Evolutionary conservation across 164 flowering plant genomes (phyloP), one percentile per base, ranked within the genome.

Genomic region (Berberis vulgaris): DNA sequence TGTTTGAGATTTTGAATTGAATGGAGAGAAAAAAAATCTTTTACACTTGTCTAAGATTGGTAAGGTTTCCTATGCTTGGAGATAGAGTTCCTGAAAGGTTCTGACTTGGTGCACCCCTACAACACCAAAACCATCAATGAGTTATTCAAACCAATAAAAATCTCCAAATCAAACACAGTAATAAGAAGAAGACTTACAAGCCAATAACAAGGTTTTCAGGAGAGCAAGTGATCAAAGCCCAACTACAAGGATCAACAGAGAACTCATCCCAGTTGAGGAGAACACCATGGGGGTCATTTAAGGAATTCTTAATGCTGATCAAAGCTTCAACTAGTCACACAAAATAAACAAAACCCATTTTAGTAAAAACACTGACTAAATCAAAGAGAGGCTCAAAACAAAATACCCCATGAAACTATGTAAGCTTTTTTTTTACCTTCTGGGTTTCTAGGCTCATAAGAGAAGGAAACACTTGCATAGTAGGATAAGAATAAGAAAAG

Each of bases 181-280:
- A 13, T 13, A 4, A 64, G 49, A 59, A 55, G 46, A 70, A 12
- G 60, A 82, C 87, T 78, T 67, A 94, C 99, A 94, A 62, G 67
- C 83, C 91, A 64, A 80, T 70, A 52, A 94, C 99, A 43, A 85
- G 83, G 69, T 89, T 88, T 10, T 87, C 91, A 62, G 85, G 45
- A 5, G 96, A 87, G 61, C 99, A 94, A 76, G 96, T 91, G 74
- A 94, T 81, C 96, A 88, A 83, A 49, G 92, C 78, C 97, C 97
- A 94, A 72, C 97, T 87, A 73, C 99, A 94, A 44, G 99, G 99
- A 69, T 94, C 99, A 13, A 85, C 99, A 43, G 99, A 89, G 69
- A 73, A 80, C 66, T 84, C 95, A 78, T 94, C 99, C 99, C 99
- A 94, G 78, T 85, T 89, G 80, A 59, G 82, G 41, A 94, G 64